Conservation (phyloP, 2,329 filamentous ascomycete species). For the Calycina herbarum region DNA sequence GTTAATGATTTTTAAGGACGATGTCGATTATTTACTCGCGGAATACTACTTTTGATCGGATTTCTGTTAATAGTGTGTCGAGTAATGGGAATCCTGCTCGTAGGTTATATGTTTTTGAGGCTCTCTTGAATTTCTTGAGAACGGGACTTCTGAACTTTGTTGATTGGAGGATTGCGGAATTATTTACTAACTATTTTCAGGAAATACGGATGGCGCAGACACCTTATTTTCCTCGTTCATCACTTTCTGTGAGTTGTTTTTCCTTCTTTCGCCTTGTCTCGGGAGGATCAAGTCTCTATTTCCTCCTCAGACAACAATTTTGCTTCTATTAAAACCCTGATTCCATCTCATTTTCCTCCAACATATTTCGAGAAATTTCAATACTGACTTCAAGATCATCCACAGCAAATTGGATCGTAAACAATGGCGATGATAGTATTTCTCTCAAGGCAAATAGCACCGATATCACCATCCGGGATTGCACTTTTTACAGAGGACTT, state of each 20-base stretch:
- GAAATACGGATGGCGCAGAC: conserved; percentile 47
- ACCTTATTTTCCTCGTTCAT: conserved; percentile 55
- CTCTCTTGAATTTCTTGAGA: not conserved
- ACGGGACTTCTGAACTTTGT: not conserved
- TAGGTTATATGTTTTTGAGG: conserved; percentile 28
- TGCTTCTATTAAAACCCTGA: too few species aligned
- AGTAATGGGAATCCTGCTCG: conserved; percentile 41
- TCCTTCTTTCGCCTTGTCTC: too few species aligned
- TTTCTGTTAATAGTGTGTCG: conserved; percentile 54
- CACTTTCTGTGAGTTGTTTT: conserved; percentile 39
- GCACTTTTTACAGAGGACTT: conserved; percentile 49
- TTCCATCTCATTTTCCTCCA: too few species aligned
- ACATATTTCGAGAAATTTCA: too few species aligned
- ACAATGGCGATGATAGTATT: conserved; percentile 55
- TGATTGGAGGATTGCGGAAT: too few species aligned
- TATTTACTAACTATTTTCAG: not conserved
- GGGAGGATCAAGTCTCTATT: too few species aligned
- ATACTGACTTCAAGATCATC: too few species aligned
- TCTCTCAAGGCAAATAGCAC: conserved; percentile 56
- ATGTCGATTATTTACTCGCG: conserved; percentile 45
- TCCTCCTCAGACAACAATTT: too few species aligned
- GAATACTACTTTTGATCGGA: conserved; percentile 49
- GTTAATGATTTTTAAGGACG: conserved; percentile 39
- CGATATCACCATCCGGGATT: conserved; percentile 52
- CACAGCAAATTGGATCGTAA: conserved; percentile 46